These are phyloP conservation scores for Pseudophaeomoniella oleicola DNA, from an alignment of 2,329 filamentous ascomycete species.

Conservation along the genomic window DNA sequence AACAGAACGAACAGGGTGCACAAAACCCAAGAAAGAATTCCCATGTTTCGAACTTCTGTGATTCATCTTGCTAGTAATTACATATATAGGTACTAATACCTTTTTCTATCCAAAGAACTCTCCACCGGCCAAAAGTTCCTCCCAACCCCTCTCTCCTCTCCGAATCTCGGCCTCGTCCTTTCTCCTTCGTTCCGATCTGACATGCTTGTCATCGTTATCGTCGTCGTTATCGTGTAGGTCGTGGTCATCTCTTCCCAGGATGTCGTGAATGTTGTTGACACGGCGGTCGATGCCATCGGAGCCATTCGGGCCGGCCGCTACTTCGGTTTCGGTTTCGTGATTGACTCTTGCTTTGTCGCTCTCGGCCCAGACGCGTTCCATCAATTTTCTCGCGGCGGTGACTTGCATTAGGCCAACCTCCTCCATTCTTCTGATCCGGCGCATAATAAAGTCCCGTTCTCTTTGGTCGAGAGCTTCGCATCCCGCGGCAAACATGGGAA, in stretches of 20 bases:
- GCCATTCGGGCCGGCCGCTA: too few relatives aligned
- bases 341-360: conserved; percentile 15
- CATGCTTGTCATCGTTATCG: not conserved
- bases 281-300: too few relatives aligned
- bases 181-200: too few relatives aligned
- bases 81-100: too few relatives aligned
- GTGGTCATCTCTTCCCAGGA: too few relatives aligned
- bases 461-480: conserved; percentile 49
- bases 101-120: conserved; percentile 57
- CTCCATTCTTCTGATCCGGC: conserved; percentile 53
- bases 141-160: conserved; percentile 45
- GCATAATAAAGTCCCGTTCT: conserved; percentile 47
- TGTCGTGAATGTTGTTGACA: too few relatives aligned
- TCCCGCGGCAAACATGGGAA: conserved; percentile 72
- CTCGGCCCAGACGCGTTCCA: conserved; percentile 57
- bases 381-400: conserved; percentile 44
- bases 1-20: too few relatives aligned
- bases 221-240: too few relatives aligned
- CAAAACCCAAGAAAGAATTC: too few relatives aligned
- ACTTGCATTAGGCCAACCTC: conserved; percentile 65
- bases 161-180: too few relatives aligned
- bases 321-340: not conserved
- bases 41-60: too few relatives aligned
- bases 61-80: too few relatives aligned
- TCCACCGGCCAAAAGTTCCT: conserved; percentile 44